These are phyloP conservation scores for Ilex aquifolium DNA, from an alignment of 257 asterid genomes.

Conservation along the genomic window DNA sequence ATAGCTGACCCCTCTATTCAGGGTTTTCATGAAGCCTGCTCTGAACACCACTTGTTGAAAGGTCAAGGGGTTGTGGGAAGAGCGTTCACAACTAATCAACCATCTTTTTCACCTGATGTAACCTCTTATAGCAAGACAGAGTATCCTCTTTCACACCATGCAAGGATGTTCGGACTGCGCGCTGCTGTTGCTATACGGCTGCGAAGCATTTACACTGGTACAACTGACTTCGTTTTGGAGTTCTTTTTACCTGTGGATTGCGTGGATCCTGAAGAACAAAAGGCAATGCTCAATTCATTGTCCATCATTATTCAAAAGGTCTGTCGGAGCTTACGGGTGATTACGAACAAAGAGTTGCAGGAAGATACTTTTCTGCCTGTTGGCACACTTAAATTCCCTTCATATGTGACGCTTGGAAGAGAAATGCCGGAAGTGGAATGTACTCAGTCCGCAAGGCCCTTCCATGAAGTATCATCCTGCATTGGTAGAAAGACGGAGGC, in stretches of 20 bases:
- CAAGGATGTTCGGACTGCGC: constrained; percentile 69
- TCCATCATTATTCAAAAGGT: constrained; percentile 57
- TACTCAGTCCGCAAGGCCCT: constrained; percentile 14
- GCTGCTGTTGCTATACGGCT: constrained; percentile 90
- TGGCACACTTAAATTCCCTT: constrained; percentile 10
- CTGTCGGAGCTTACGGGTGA: constrained; percentile 60
- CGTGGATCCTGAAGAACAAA: constrained; percentile 54
- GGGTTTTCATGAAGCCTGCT: constrained; percentile 88
- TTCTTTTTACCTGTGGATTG: constrained; percentile 73
- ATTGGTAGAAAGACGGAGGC: constrained; percentile 16
- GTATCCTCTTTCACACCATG: constrained; percentile 92
- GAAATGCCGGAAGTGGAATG: constrained; percentile 17
- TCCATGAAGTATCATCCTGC: constrained; percentile 13
- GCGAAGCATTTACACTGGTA: constrained; percentile 54
- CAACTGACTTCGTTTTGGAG: constrained; percentile 76
- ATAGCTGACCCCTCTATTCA: constrained; percentile 45
- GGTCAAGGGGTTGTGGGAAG: constrained; percentile 79
- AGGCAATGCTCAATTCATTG: constrained; percentile 56
- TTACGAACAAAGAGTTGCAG: constrained; percentile 62
- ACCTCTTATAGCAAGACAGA: constrained; percentile 64
- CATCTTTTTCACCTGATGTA: constrained; percentile 74
- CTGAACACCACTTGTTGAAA: constrained; percentile 76
- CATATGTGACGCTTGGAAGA: constrained; percentile 15
- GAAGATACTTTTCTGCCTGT: constrained; percentile 35
- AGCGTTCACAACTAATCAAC: constrained; percentile 71